phyloP scores from a whole-genome alignment of 108 stramenopile genomes.

The Stephanodiscus minutulus region DNA sequence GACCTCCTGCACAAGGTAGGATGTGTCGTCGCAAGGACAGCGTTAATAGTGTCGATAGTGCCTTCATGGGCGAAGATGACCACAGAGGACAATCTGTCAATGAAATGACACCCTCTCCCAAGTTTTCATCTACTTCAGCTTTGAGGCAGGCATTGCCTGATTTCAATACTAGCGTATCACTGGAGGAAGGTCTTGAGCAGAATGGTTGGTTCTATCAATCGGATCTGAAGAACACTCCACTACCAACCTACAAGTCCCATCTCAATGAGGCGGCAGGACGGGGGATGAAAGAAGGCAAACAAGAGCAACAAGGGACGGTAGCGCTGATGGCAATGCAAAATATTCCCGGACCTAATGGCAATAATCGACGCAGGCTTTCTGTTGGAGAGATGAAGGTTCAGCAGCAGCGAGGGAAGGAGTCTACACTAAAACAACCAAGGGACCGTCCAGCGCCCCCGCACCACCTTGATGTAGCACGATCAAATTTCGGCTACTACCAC shows the following conservation, averaged over 20 bases:
- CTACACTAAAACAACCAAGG: background rate
- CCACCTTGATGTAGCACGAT: background rate
- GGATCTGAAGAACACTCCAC: constrained; percentile 1
- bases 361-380: background rate
- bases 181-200: constrained; percentile 4
- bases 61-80: constrained; percentile 21
- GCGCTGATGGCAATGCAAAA: background rate
- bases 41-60: constrained; percentile 19
- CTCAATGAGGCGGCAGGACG: background rate
- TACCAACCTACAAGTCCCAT: background rate
- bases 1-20: background rate
- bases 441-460: background rate
- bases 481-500: background rate
- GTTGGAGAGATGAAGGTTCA: constrained; percentile 8
- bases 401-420: background rate
- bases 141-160: constrained; percentile 14
- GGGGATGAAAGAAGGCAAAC: constrained; percentile 1
- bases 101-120: constrained; percentile 3
- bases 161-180: constrained; percentile 12
- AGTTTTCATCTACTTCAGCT: constrained; percentile 3
- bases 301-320: background rate
- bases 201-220: constrained; percentile 15
- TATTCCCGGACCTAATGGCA: background rate
- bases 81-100: background rate
- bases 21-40: constrained; percentile 31